These are phyloP conservation scores for Histomonas meleagridis DNA, from an alignment of 208 protist genomes.

Conservation along the genomic window DNA sequence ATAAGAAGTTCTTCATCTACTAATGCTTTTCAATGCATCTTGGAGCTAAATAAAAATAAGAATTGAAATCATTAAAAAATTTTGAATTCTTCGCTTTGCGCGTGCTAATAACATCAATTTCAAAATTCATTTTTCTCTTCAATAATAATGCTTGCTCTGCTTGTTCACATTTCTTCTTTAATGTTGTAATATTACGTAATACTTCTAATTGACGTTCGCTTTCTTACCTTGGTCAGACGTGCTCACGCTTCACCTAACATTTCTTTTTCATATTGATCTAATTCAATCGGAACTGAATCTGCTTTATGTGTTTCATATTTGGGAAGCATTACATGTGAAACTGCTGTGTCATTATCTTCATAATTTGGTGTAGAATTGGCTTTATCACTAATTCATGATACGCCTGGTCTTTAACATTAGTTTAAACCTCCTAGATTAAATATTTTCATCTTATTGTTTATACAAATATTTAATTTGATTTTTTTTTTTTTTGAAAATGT, in stretches of 20 bases:
- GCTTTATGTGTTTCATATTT: constrained; percentile 85
- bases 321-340: constrained; percentile 73
- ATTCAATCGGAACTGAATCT: constrained; percentile 81
- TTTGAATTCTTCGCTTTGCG: not conserved
- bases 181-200: constrained; percentile 76
- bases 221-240: constrained; percentile 76
- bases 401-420: constrained; percentile 96
- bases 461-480: no score
- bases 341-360: not conserved
- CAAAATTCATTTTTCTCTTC: not conserved
- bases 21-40: no score
- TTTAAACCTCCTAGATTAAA: constrained; percentile 83
- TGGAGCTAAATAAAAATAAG: no score
- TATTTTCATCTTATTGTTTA: no score
- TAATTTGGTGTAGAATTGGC: constrained; percentile 46
- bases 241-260: constrained; percentile 86
- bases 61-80: no score
- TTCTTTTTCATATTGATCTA: constrained; percentile 90
- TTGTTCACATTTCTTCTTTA: constrained; percentile 83
- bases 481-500: no score
- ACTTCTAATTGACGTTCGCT: constrained; percentile 91
- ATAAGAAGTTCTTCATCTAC: no score
- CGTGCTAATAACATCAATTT: not conserved
- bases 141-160: constrained; percentile 72
- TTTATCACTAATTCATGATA: constrained; percentile 85